phyloP scores from a whole-genome alignment of 805 yeast genomes.

The Candida hispaniensis region DNA sequence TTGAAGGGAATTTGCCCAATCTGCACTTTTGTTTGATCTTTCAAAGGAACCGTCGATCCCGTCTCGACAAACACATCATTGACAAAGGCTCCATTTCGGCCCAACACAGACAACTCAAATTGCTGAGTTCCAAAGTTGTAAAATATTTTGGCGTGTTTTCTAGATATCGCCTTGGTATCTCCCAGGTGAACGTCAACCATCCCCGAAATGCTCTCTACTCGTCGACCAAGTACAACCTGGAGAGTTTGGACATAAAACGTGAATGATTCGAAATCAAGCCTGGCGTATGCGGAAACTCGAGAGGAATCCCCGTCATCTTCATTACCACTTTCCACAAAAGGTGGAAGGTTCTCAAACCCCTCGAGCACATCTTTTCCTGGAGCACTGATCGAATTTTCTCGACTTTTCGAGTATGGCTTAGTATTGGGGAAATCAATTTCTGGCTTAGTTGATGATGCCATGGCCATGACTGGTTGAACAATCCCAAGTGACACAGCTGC shows the following conservation, averaged over 20 bases:
- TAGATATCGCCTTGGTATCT: slow-evolving; percentile 80
- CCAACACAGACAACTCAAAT: slow-evolving; percentile 83
- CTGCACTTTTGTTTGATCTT: slow-evolving; percentile 65
- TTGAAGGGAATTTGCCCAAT: slow-evolving; percentile 86
- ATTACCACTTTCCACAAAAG: slow-evolving; percentile 9
- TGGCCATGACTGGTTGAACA: too few relatives aligned
- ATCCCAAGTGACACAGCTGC: too few relatives aligned
- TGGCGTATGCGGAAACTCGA: slow-evolving; percentile 36
- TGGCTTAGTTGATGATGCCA: too few relatives aligned
- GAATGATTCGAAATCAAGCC: slow-evolving; percentile 78
- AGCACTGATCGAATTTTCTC: slow-evolving; percentile 2
- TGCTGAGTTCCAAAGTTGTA: slow-evolving; percentile 94
- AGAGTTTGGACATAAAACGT: slow-evolving; percentile 94
- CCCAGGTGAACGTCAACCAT: slow-evolving; percentile 81
- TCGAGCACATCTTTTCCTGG: slow-evolving; percentile 4
- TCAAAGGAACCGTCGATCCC: slow-evolving; percentile 82
- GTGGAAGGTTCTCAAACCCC: slow-evolving; percentile 12
- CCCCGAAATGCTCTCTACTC: slow-evolving; percentile 53
- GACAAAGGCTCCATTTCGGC: slow-evolving; percentile 95
- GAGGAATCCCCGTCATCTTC: slow-evolving; percentile 21
- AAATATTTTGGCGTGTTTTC: slow-evolving; percentile 91
- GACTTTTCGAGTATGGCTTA: slow-evolving; percentile 13
- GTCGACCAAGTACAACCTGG: slow-evolving; percentile 87
- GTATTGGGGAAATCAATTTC: slow-evolving; percentile 15
- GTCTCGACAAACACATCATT: slow-evolving; percentile 82